These are phyloP conservation scores for Fraxinus platypoda DNA, from an alignment of 305 asterid species.

Conservation along the genomic window DNA sequence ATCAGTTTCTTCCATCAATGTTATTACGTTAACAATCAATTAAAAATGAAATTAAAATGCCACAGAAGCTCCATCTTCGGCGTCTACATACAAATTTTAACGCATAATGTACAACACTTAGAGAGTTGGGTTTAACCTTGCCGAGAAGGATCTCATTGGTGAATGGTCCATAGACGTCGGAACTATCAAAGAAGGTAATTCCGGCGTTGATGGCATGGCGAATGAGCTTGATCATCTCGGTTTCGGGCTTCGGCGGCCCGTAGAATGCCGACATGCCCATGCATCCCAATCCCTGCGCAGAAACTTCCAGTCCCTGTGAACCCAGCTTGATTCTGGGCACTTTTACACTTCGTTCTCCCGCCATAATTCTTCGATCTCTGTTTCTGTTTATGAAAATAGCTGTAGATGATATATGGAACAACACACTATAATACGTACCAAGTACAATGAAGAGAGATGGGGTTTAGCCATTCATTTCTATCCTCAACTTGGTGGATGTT, in stretches of 20 bases:
- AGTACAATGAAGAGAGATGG: neutral
- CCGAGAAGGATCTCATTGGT: conserved; percentile 35
- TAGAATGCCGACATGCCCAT: conserved; percentile 33
- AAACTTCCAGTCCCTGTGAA: conserved; percentile 35
- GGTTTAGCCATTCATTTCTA: neutral
- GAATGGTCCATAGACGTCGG: conserved; percentile 33
- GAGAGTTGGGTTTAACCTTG: conserved; percentile 19
- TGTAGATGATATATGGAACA: neutral
- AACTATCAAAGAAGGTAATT: conserved; percentile 34
- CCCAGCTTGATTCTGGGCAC: conserved; percentile 33
- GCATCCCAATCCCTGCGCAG: conserved; percentile 36
- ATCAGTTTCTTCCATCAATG: neutral
- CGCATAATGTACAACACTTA: neutral
- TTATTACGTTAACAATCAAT: neutral
- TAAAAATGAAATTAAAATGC: neutral
- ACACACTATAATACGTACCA: neutral
- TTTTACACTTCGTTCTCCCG: neutral
- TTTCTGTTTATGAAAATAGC: neutral
- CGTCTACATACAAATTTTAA: neutral
- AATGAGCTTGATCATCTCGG: conserved; percentile 35
- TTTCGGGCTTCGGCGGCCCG: conserved; percentile 36
- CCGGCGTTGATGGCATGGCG: conserved; percentile 35
- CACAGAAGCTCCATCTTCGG: neutral
- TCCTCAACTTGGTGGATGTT: neutral
- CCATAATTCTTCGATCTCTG: neutral